phyloP scores from a whole-genome alignment of 345 rosid genomes.

The Physaria fendleri region DNA sequence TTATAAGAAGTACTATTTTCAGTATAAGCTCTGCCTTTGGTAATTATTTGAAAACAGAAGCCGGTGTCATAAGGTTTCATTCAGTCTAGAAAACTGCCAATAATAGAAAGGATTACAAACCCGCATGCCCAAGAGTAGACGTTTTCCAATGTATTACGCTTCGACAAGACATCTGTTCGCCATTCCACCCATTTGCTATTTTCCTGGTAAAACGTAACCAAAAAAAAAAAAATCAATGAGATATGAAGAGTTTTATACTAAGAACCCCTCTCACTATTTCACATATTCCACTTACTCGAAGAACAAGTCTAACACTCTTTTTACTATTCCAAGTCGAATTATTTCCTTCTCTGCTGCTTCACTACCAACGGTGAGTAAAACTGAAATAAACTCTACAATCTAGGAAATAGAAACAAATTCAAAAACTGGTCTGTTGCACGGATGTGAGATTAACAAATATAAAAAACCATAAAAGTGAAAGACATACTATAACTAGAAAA shows the following conservation, averaged over 20 bases:
- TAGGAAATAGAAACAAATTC: constrained; percentile 34
- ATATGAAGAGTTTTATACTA: background rate
- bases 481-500: background rate
- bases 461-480: constrained; percentile 3
- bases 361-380: constrained; percentile 68
- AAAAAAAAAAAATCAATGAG: background rate
- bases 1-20: background rate
- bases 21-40: background rate
- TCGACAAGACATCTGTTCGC: constrained; percentile 59
- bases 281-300: constrained; percentile 59
- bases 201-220: constrained; percentile 39
- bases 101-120: constrained; percentile 37
- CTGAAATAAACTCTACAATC: constrained; percentile 91
- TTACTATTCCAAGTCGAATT: constrained; percentile 62
- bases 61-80: background rate
- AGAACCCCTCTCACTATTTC: background rate
- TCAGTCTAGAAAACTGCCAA: background rate
- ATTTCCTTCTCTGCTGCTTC: constrained; percentile 86
- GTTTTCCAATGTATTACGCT: constrained; percentile 80
- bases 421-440: too few species aligned
- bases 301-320: constrained; percentile 64
- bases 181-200: constrained; percentile 66
- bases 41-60: background rate
- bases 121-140: constrained; percentile 88
- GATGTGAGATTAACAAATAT: too few species aligned